A percentile compares a stretch with the other conserved stretches of the same genome.
Evolutionary conservation across 2,329 filamentous ascomycete genomes (phyloP).

Genomic region (Fusarium sarcochroum): DNA sequence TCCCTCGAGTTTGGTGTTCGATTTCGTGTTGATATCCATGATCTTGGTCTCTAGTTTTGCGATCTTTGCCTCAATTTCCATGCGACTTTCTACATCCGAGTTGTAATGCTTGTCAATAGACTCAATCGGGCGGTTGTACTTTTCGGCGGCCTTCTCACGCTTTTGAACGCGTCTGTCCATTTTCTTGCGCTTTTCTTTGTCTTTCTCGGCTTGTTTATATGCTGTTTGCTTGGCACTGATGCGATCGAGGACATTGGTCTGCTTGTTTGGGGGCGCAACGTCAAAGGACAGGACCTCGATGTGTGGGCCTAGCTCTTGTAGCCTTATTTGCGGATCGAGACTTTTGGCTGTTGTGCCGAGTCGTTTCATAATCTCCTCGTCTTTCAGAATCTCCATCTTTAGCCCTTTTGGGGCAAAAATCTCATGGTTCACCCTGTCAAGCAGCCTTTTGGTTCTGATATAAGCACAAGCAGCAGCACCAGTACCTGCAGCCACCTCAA

Average conservation of each 20-base stretch:
- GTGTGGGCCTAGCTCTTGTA: neutral
- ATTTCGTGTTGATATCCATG: neutral
- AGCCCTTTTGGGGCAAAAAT: constrained; percentile 18
- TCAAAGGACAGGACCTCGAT: constrained; percentile 8
- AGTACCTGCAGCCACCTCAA: constrained; percentile 14
- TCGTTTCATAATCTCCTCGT: constrained; percentile 13
- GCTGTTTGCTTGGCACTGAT: constrained; percentile 26
- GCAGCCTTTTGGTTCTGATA: constrained; percentile 7
- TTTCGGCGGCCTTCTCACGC: constrained; percentile 1
- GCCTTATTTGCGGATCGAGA: constrained; percentile 7
- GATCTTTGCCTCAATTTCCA: constrained; percentile 10
- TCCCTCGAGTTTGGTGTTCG: neutral
- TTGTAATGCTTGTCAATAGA: constrained; percentile 18
- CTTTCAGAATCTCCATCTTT: constrained; percentile 18
- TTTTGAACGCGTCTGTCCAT: neutral
- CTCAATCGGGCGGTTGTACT: constrained; percentile 5
- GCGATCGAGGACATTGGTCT: constrained; percentile 16
- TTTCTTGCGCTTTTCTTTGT: constrained; percentile 17
- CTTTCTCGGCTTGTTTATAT: constrained; percentile 5
- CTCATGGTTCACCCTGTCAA: constrained; percentile 1
- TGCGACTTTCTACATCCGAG: neutral
- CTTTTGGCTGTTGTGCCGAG: constrained; percentile 8
- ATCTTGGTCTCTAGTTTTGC: constrained; percentile 7
- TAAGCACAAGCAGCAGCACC: constrained; percentile 18
- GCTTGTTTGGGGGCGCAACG: constrained; percentile 1